A percentile compares a stretch with the other conserved stretches of the same genome.
phyloP scores from a whole-genome alignment of 768 basidiomycete genomes.

The Galerina sulciceps region DNA sequence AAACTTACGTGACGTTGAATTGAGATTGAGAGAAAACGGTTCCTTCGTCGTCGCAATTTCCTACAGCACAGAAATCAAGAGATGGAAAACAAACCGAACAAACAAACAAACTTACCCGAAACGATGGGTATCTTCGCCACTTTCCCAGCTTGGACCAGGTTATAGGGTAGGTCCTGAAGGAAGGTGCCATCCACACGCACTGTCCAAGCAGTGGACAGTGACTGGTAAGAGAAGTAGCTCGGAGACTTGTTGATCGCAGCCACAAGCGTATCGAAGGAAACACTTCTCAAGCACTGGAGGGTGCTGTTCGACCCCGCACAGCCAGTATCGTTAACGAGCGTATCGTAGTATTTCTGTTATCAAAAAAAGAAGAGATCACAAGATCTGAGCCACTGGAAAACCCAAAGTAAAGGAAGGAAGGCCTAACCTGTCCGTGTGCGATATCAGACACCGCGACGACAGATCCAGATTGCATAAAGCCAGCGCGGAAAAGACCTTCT shows the following conservation, averaged over 20 bases:
- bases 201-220: conserved; percentile 44
- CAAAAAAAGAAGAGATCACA: background rate
- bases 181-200: conserved; percentile 56
- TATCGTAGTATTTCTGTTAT: conserved; percentile 38
- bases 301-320: conserved; percentile 40
- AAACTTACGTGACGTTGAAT: background rate
- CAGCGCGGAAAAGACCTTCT: conserved; percentile 44
- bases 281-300: conserved; percentile 45
- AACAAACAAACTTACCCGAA: conserved; percentile 22
- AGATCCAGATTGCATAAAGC: conserved; percentile 49
- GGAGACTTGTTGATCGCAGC: conserved; percentile 33
- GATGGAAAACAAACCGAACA: background rate
- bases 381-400: background rate
- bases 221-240: conserved; percentile 31
- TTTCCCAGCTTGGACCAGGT: conserved; percentile 43
- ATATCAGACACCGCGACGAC: conserved; percentile 26
- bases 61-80: conserved; percentile 18
- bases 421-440: conserved; percentile 12
- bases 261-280: conserved; percentile 33
- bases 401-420: background rate
- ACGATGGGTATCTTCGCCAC: conserved; percentile 56
- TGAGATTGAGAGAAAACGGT: conserved; percentile 46
- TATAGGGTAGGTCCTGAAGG: conserved; percentile 45
- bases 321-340: conserved; percentile 38
- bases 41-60: conserved; percentile 62